Percentiles rank a stretch among this genome's conserved stretches.
Conservation (phyloP, 257 asterid species). For the Asclepias syriaca region DNA sequence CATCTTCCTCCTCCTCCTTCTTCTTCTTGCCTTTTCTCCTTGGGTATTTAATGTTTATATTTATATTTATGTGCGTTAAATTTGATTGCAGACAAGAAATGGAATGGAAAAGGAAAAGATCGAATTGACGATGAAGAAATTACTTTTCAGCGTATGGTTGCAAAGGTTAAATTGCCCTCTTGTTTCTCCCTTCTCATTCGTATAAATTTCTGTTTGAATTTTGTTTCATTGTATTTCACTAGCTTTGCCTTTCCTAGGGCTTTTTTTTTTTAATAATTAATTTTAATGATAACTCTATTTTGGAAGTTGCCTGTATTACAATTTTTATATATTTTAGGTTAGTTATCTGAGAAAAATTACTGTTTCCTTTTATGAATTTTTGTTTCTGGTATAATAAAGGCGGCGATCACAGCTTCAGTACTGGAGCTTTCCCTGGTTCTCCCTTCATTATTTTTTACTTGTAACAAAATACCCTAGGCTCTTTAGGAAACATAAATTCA, state of each 20-base stretch:
- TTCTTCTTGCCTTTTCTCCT: not conserved
- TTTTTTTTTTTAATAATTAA: not conserved
- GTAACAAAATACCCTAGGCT: too few species aligned
- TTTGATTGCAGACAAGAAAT: conserved; percentile 59
- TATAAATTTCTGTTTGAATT: not conserved
- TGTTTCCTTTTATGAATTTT: too few species aligned
- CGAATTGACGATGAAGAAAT: conserved; percentile 79
- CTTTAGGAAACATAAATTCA: too few species aligned
- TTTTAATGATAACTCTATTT: not conserved
- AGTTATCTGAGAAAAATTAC: not conserved
- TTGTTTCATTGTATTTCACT: not conserved
- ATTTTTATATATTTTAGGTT: not conserved
- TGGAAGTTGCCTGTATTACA: not conserved
- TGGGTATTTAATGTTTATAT: not conserved
- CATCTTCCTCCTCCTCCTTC: not conserved
- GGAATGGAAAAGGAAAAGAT: conserved; percentile 76
- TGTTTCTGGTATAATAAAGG: not conserved
- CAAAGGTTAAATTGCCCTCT: conserved; percentile 69
- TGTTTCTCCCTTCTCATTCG: not conserved
- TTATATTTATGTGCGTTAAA: not conserved
- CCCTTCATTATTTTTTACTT: too few species aligned
- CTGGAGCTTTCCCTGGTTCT: too few species aligned
- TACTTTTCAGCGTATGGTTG: conserved; percentile 95
- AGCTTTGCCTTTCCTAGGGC: not conserved
- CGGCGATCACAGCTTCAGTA: not conserved